Base-by-base conservation (phyloP, 768 basidiomycete genomes). In the Phanerochaete carnosa region DNA sequence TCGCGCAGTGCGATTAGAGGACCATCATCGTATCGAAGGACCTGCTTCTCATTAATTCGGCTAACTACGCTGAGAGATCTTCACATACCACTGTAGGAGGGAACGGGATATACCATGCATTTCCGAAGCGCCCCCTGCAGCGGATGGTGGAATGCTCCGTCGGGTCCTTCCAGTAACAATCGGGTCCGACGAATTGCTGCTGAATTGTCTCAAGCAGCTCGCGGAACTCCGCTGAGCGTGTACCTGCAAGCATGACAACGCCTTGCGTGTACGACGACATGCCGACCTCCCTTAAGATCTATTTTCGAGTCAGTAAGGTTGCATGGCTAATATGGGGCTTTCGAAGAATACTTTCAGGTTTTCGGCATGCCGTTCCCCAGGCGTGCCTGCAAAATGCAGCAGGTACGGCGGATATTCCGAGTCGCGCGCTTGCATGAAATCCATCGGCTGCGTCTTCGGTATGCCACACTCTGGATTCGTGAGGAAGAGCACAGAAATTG, bases 51-150 rank as follows among this genome's bases (percentile, higher is more conserved):
- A 11, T 9, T n/a, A 16, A 3, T 6, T 11, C 25, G 9, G 29
- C 25, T 13, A 19, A 29, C 22, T 32, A 28, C 11, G 30, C 37
- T 25, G 37, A 56, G 9, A 46, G 29, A n/a, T 22, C 19, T 8
- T 2, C 0, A 77, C 78, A 56, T 64, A 86, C 87, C 57, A 89
- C 73, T 0, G 86, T 83, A 0, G 89, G 88, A 0, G 90, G 90
- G 66, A 93, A 92, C 2, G 90, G 89, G 29, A 90, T 80, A 81
- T 87, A 86, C 86, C 89, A 91, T 9, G 88, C 83, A 62, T 89
- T 88, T 9, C 90, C 90, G 68, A 91, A 93, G 68, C 75, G 83
- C 45, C 77, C 80, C 2, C 75, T 76, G 57, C 81, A 77, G 0
- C 76, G 73, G 0, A 75, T 71, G 3, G 66, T 64, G 3, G 67